Base-by-base conservation (phyloP, 148 eudicot genomes). In the Camellia lanceoleosa region DNA sequence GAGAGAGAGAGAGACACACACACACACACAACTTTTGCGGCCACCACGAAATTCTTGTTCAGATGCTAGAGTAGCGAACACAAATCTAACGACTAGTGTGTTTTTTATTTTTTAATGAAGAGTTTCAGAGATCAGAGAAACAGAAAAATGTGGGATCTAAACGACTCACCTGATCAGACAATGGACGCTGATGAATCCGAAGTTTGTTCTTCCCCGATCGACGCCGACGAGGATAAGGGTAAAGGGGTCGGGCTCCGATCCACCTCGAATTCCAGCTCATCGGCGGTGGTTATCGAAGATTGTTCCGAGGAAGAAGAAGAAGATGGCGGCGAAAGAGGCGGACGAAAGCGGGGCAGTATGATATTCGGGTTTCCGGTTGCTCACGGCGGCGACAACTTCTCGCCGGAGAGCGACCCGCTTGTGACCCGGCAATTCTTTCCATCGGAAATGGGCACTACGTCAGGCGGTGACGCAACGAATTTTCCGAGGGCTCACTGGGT, bases 361-460 rank as follows among this genome's bases (percentile, higher is more conserved):
- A 77, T 92, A n/a, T 92, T 92, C 69, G 98, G 98, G 38, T 92
- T 94, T 81, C 82, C 98, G 0, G 86, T 89, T 54, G 71, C 68
- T 1, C 43, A 61, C 18, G 75, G 79, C 18, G 82, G 70, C 19
- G 79, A 61, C 5, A 15, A n/a, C 67, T 18, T 30, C 74, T 18
- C 66, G 6, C 47, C 78, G 62, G 79, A 72, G 52, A 10, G 60
- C 41, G 84, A 79, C 15, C 76, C 77, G 41, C 97, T 86, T 75
- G 93, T 91, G 74, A 96, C 98, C 64, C 97, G 78, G 66, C 99
- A 96, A 90, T 92, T 96, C 70, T 96, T 96, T 46, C 99, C 99
- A 10, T 83, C 81, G 54, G 87, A 79, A 30, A 67, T 67, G 71
- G 83, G 79, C 8, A 55, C 84, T 13, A 30, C 82, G 14, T n/a